Conservation (phyloP, 2,329 filamentous ascomycete species). For the Botrytis pseudocinerea region DNA sequence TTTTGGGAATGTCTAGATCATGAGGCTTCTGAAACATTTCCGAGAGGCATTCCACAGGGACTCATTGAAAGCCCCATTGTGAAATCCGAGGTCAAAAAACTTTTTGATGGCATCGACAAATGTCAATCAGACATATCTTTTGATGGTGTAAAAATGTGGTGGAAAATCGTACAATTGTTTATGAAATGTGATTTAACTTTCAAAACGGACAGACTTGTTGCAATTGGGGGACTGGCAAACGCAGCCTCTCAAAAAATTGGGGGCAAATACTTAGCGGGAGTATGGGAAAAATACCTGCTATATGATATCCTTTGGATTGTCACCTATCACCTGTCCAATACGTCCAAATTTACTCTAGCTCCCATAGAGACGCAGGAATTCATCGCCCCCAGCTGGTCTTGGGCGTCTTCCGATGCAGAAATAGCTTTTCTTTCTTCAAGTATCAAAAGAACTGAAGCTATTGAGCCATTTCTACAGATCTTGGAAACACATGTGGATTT, state of each 20-base stretch:
- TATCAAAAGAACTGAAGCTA: rapidly evolving
- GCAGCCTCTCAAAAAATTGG: neutral
- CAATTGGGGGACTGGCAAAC: neutral
- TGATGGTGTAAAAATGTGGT: rapidly evolving
- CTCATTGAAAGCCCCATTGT: rapidly evolving
- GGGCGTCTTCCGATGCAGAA: neutral
- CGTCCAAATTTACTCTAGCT: neutral
- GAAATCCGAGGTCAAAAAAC: neutral
- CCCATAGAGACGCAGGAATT: neutral
- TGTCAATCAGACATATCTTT: rapidly evolving
- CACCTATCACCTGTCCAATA: rapidly evolving
- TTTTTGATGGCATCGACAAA: neutral
- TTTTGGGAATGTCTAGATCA: neutral
- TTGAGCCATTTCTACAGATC: neutral
- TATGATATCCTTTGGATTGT: neutral
- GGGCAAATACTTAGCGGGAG: neutral
- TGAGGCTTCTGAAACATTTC: neutral
- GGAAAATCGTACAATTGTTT: rapidly evolving
- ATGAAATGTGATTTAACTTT: neutral
- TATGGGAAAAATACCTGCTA: neutral
- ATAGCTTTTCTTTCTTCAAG: neutral
- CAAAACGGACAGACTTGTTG: neutral
- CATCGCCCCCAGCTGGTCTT: neutral
- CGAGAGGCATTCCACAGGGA: rapidly evolving
- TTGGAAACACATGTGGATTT: neutral